Percentiles rank a stretch among this genome's conserved stretches.
Evolutionary conservation across 768 basidiomycete species (phyloP).

Genomic region (Collybia nuda): DNA sequence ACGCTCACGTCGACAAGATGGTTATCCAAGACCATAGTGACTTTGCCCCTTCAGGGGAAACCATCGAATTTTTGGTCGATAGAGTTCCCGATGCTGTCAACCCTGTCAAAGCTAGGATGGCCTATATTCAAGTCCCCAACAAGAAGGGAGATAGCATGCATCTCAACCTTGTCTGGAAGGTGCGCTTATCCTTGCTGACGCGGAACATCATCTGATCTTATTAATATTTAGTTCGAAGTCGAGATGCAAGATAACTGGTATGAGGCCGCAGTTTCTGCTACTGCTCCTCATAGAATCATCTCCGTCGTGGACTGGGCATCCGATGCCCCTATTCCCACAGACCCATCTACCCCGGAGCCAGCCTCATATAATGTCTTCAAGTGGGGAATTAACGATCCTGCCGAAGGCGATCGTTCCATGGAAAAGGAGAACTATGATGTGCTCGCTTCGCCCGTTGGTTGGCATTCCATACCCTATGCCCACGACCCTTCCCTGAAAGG

Average conservation of each 20-base stretch:
- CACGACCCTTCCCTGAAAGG: conserved; percentile 59
- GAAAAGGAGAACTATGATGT: conserved; percentile 71
- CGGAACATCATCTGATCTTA: background rate
- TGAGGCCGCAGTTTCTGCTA: conserved; percentile 79
- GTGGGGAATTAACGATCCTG: conserved; percentile 88
- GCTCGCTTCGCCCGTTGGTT: conserved; percentile 84
- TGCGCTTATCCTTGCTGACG: conserved; percentile 21
- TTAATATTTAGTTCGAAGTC: conserved; percentile 66
- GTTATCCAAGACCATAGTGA: conserved; percentile 36
- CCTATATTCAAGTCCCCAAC: conserved; percentile 80
- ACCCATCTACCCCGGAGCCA: conserved; percentile 23
- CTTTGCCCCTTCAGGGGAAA: conserved; percentile 42
- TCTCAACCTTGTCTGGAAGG: conserved; percentile 83
- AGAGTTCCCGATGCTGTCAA: conserved; percentile 77
- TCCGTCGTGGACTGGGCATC: conserved; percentile 95
- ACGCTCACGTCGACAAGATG: conserved; percentile 53
- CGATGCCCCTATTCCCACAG: conserved; percentile 58
- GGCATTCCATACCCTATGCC: conserved; percentile 80
- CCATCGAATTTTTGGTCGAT: conserved; percentile 41
- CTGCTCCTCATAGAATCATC: conserved; percentile 75
- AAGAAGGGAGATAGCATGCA: conserved; percentile 54
- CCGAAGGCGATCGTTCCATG: conserved; percentile 57
- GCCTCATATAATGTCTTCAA: conserved; percentile 73
- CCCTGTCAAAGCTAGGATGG: conserved; percentile 78
- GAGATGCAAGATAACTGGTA: conserved; percentile 98